Evolutionary conservation across 1,284 basidiomycete species (phyloP).

Genomic region (Abortiporus biennis): DNA sequence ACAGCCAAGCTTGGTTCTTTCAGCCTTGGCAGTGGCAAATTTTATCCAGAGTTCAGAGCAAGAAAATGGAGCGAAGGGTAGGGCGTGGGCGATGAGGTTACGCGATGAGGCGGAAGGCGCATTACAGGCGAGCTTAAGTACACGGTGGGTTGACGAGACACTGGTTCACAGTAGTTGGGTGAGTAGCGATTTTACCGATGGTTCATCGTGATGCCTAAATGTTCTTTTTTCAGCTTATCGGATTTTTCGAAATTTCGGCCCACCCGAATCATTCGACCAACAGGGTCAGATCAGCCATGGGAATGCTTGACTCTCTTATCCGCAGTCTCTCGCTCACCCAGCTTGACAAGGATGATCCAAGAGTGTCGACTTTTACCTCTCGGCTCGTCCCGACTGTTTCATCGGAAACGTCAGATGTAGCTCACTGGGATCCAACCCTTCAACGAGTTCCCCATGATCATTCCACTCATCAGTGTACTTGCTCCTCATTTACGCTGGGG

Average conservation of each 20-base stretch:
- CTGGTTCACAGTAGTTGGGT: conserved; percentile 74
- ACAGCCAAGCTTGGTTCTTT: conserved; percentile 62
- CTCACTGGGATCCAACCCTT: neutral
- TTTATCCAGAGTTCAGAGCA: conserved; percentile 66
- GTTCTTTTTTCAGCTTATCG: conserved; percentile 41
- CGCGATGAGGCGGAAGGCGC: conserved; percentile 62
- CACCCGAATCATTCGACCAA: conserved; percentile 52
- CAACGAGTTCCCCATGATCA: neutral
- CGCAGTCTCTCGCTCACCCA: conserved; percentile 48
- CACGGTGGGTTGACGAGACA: conserved; percentile 63
- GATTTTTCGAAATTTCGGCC: conserved; percentile 65
- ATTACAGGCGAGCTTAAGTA: conserved; percentile 65
- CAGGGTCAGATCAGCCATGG: conserved; percentile 51
- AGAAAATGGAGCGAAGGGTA: conserved; percentile 37
- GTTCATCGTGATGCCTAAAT: conserved; percentile 3
- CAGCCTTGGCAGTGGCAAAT: conserved; percentile 59
- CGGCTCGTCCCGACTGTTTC: conserved; percentile 31
- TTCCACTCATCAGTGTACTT: conserved; percentile 38
- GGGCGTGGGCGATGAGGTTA: conserved; percentile 49
- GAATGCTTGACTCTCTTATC: conserved; percentile 62
- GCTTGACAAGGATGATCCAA: conserved; percentile 36
- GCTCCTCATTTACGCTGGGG: conserved; percentile 46
- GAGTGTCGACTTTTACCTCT: conserved; percentile 40
- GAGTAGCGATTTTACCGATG: conserved; percentile 17
- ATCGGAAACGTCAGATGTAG: neutral